These are phyloP conservation scores for Rhododendron ferrugineum DNA, from an alignment of 148 eudicot species.

Conservation along the genomic window DNA sequence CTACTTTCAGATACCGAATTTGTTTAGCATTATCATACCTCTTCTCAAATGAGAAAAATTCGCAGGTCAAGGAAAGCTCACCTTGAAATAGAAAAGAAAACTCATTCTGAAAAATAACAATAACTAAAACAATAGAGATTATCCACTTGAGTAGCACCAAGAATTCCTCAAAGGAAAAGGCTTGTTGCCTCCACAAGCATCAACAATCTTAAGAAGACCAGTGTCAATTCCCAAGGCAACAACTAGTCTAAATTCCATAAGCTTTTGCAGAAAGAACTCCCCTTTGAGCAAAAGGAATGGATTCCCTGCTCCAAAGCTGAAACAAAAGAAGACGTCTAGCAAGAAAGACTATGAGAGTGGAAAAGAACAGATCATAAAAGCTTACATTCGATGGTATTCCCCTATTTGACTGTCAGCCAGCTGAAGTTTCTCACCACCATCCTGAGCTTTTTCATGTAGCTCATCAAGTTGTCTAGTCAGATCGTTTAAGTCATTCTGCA, in stretches of 20 bases:
- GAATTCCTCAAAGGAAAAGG: not conserved
- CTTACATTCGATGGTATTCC: conserved; percentile 82
- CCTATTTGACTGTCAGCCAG: conserved; percentile 64
- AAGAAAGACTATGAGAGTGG: not conserved
- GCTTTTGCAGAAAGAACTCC: not conserved
- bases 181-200: not conserved
- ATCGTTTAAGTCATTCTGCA: conserved; percentile 60
- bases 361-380: conserved; percentile 8
- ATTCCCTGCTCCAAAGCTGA: not conserved
- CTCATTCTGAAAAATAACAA: not conserved
- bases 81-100: not conserved
- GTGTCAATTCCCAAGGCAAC: not conserved
- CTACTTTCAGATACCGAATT: not conserved
- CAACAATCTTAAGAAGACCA: not conserved
- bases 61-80: not conserved
- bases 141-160: not conserved
- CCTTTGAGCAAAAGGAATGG: not conserved
- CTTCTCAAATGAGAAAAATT: not conserved
- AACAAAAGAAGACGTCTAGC: not conserved
- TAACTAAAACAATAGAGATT: not conserved
- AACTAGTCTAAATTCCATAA: not conserved
- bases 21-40: not conserved
- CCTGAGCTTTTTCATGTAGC: conserved; percentile 54
- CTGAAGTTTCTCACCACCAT: conserved; percentile 76
- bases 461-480: conserved; percentile 49